Evolutionary conservation across 2,329 filamentous ascomycete species (phyloP), one percentile per base, ranked within the genome.

Genomic region (Xenoacremonium recifei): DNA sequence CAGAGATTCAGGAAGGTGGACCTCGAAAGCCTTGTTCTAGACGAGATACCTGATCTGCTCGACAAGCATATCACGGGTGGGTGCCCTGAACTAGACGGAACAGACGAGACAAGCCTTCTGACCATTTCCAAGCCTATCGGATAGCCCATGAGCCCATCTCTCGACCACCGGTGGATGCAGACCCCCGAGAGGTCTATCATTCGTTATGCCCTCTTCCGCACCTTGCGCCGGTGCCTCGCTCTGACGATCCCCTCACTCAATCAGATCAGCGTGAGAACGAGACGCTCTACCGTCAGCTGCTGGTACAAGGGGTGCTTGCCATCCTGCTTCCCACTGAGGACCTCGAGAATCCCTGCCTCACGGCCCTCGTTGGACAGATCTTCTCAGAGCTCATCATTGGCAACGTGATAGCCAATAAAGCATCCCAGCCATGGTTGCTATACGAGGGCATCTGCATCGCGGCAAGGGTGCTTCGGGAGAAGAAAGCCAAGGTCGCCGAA

Each of bases 251-350:
- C 19, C 65, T 69, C 17, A 75, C 74, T 32, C 62, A 75, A 35
- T 62, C 73, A 44, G 71, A 79, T 42, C 90, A 95, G 68, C 71
- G 73, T 43, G 79, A 85, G 47, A 92, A 90, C 58, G 93, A 97
- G 69, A 76, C 77, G 19, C 75, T 81, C 34, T 97, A 96, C 72
- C 86, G 92, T 54, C 89, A 95, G 60, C 72, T 97, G 42, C 75
- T 97, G n/a, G 85, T 91, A 13, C 84, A 91, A 59, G 88, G 85
- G 21, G 76, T 90, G 27, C 72, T 99, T 48, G 85, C 89, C 18
- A 75, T 96, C 39, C 77, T 99, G 13, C 76, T 99, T 16, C 93
- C 93, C 9, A 93, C 90, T 13, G 92, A 97, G 59, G 92, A 97
- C 63, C 73, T 97, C 29, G 83, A 92, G 58, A 97, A 96, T 63